phyloP scores from a whole-genome alignment of 148 eudicot species.

The Rhododendron griersonianum region DNA sequence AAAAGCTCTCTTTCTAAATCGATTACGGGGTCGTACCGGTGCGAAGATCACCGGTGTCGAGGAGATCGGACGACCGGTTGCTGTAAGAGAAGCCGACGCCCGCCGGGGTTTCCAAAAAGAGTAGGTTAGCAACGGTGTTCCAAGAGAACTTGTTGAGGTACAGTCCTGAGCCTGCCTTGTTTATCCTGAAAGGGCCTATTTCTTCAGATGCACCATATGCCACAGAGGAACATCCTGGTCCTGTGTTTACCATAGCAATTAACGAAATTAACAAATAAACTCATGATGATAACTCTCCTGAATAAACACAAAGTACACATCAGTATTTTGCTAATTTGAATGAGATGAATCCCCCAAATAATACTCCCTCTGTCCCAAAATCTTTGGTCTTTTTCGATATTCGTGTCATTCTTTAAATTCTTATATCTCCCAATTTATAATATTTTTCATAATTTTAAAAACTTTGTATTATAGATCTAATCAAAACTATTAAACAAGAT shows the following conservation, averaged over 20 bases:
- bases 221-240: conserved; percentile 95
- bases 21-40: conserved; percentile 49
- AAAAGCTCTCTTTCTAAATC: neutral
- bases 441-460: too few species aligned
- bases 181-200: conserved; percentile 83
- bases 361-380: too few species aligned
- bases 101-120: conserved; percentile 91
- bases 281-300: too few species aligned
- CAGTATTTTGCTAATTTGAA: too few species aligned
- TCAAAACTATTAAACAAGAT: too few species aligned
- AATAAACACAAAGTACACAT: too few species aligned
- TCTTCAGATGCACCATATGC: conserved; percentile 98
- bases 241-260: conserved; percentile 23
- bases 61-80: conserved; percentile 68
- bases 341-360: too few species aligned
- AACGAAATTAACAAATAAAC: neutral
- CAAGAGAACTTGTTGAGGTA: conserved; percentile 77
- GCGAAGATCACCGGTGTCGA: conserved; percentile 70
- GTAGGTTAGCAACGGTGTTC: conserved; percentile 71
- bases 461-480: too few species aligned
- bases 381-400: too few species aligned
- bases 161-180: conserved; percentile 48
- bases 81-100: conserved; percentile 93
- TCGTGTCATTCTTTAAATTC: too few species aligned
- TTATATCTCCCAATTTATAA: too few species aligned